Evolutionary conservation across 2,329 filamentous ascomycete genomes (phyloP).

Genomic region (Fusarium sp.): DNA sequence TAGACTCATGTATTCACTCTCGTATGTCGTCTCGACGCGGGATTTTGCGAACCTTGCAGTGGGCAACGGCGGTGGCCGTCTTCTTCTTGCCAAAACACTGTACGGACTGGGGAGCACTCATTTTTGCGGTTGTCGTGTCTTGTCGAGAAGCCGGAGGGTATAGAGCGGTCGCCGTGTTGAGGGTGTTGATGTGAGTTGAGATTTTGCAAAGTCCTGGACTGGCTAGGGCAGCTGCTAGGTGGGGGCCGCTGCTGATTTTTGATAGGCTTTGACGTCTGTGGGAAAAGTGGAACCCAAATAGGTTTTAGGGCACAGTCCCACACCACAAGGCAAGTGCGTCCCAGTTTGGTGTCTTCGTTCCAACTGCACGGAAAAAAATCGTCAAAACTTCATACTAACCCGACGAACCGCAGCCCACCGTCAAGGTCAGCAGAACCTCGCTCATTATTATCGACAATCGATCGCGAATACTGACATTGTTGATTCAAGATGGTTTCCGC

Average conservation of each 20-base stretch:
- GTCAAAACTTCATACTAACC: conserved; percentile 29
- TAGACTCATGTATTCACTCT: conserved; percentile 42
- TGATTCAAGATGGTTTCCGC: conserved; percentile 89
- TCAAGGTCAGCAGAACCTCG: conserved; percentile 54
- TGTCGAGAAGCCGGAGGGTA: conserved; percentile 35
- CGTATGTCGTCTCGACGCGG: conserved; percentile 5
- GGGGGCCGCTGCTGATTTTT: neutral
- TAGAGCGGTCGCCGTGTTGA: conserved; percentile 20
- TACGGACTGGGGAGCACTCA: conserved; percentile 82
- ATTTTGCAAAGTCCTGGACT: conserved; percentile 8
- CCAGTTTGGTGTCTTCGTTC: neutral
- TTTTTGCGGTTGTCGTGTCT: conserved; percentile 62
- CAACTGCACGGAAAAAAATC: conserved; percentile 1
- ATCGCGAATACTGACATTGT: conserved; percentile 48
- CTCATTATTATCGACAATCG: conserved; percentile 17
- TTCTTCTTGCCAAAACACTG: conserved; percentile 99
- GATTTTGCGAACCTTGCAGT: conserved; percentile 79
- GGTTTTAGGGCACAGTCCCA: neutral
- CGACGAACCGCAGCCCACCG: conserved; percentile 55
- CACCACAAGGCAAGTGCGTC: neutral
- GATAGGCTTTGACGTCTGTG: neutral
- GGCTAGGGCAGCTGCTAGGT: neutral
- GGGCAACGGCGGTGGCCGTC: conserved; percentile 88
- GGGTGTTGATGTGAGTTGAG: conserved; percentile 23
- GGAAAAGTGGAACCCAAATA: neutral